Evolutionary conservation across 495 filamentous ascomycete genomes (phyloP).

Genomic region (Mytilinidion resinicola): DNA sequence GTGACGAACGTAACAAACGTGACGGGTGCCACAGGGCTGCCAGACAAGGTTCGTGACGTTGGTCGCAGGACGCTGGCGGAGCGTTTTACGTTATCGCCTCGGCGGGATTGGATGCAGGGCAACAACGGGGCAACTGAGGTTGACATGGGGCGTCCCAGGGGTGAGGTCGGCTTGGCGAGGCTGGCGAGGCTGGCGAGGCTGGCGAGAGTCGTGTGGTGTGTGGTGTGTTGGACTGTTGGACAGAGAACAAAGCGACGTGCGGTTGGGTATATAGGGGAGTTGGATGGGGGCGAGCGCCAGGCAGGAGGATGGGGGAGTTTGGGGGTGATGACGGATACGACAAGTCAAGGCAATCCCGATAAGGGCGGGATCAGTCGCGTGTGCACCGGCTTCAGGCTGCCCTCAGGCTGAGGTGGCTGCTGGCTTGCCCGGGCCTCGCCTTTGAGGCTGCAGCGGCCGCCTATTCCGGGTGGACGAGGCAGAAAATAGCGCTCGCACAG

Average conservation of each 20-base stretch:
- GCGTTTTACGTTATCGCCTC: constrained; percentile 1
- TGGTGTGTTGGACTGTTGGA: too few relatives aligned
- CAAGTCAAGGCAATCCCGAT: background rate
- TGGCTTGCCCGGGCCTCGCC: too few relatives aligned
- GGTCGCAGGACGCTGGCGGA: background rate
- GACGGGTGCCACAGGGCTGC: background rate
- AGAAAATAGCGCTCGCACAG: too few relatives aligned
- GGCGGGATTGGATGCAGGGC: background rate
- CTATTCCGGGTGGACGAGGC: too few relatives aligned
- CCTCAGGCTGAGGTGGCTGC: too few relatives aligned
- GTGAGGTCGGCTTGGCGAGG: background rate
- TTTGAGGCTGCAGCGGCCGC: too few relatives aligned
- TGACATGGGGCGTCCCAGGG: background rate
- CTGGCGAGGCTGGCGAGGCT: background rate
- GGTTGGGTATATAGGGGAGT: background rate
- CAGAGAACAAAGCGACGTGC: background rate
- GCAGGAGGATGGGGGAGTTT: background rate
- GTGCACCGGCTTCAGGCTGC: background rate
- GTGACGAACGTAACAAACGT: background rate
- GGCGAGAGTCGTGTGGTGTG: background rate
- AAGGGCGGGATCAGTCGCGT: background rate
- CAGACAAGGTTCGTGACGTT: background rate
- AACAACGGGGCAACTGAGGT: background rate
- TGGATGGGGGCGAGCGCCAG: background rate
- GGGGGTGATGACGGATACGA: constrained; percentile 1